phyloP scores from a whole-genome alignment of 169 alveolate genomes.

The Plasmodium malariae region DNA sequence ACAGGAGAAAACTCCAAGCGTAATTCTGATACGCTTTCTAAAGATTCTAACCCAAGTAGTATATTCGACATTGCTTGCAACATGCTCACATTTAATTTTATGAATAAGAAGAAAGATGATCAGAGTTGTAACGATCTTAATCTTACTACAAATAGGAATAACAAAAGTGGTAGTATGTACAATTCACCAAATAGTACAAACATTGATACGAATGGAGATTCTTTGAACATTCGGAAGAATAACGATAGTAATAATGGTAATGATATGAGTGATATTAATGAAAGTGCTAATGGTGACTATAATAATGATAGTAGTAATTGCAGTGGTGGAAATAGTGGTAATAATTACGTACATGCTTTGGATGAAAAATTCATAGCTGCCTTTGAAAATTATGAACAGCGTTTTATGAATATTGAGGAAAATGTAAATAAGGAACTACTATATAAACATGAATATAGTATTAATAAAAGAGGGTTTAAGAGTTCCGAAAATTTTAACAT shows the following conservation, averaged over 20 bases:
- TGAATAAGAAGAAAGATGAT: not conserved
- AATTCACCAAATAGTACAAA: not conserved
- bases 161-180: not conserved
- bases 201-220: no score
- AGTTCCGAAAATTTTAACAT: slow-evolving; percentile 8
- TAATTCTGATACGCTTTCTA: not conserved
- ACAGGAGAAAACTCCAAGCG: not conserved
- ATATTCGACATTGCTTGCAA: slow-evolving; percentile 1
- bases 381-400: slow-evolving; percentile 21
- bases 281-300: not conserved
- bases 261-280: not conserved
- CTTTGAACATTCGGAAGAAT: not conserved
- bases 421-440: slow-evolving; percentile 44
- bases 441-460: slow-evolving; percentile 23
- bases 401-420: slow-evolving; percentile 21
- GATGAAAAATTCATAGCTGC: slow-evolving; percentile 9
- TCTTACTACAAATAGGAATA: not conserved
- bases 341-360: not conserved
- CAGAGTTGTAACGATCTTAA: not conserved
- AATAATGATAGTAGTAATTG: slow-evolving; percentile 8
- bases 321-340: not conserved
- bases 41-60: not conserved
- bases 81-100: slow-evolving; percentile 19
- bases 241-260: not conserved
- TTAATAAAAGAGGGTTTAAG: not conserved